Evolutionary conservation across 441 rosid genomes (phyloP).

Genomic region (Geranium incanum): DNA sequence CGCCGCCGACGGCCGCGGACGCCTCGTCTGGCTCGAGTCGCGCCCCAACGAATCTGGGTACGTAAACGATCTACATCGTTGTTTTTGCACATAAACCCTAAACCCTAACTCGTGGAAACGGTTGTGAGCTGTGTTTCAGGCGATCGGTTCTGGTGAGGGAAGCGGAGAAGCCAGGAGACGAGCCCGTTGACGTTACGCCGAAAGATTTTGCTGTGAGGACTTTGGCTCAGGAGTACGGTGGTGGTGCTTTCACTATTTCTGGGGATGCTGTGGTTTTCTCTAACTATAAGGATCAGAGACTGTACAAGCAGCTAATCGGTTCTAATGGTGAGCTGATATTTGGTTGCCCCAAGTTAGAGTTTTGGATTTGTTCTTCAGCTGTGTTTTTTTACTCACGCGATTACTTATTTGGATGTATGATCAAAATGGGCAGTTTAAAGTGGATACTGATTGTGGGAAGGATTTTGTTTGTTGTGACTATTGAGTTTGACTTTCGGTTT

Average conservation of each 20-base stretch:
- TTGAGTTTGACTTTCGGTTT: background rate
- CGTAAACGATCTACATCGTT: background rate
- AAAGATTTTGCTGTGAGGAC: slow-evolving; percentile 72
- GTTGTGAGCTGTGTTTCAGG: slow-evolving; percentile 25
- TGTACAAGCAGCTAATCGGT: slow-evolving; percentile 51
- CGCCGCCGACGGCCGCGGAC: slow-evolving; percentile 61
- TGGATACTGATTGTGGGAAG: no score
- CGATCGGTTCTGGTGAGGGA: slow-evolving; percentile 66
- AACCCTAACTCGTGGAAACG: background rate
- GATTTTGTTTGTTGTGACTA: no score
- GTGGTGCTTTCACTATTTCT: slow-evolving; percentile 67
- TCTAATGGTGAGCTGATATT: slow-evolving; percentile 32
- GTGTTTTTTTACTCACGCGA: background rate
- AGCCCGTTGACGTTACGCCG: slow-evolving; percentile 62
- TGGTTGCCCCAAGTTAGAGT: background rate
- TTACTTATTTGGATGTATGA: background rate
- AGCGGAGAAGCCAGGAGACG: slow-evolving; percentile 46
- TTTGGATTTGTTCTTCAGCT: background rate
- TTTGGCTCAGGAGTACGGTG: slow-evolving; percentile 80
- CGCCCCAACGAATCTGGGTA: slow-evolving; percentile 86
- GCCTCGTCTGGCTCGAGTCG: slow-evolving; percentile 74
- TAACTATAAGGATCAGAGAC: slow-evolving; percentile 77
- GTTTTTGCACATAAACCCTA: background rate
- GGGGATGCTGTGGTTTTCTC: slow-evolving; percentile 63
- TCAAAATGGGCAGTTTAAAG: no score